Percentiles rank a stretch among this genome's conserved stretches.
Evolutionary conservation across 805 yeast species (phyloP).

Genomic region (Nakazawaea siamensis): DNA sequence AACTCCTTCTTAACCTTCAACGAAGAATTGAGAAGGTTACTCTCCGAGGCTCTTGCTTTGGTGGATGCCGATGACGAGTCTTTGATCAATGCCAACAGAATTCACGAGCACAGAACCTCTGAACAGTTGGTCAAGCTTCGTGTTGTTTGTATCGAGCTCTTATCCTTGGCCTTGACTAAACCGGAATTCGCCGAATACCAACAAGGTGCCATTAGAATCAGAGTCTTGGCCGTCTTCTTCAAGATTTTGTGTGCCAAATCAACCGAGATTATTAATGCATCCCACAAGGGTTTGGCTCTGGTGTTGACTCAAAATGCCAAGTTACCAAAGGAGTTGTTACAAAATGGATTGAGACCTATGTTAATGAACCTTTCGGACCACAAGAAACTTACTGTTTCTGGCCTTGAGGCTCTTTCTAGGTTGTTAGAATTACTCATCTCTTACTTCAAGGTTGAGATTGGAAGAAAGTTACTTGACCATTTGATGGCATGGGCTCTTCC

Average conservation of each 20-base stretch:
- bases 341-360: constrained; percentile 92
- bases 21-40: constrained; percentile 78
- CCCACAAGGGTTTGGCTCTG: constrained; percentile 78
- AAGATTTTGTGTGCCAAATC: constrained; percentile 85
- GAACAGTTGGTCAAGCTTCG: constrained; percentile 82
- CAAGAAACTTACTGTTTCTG: constrained; percentile 79
- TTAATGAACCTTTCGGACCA: constrained; percentile 91
- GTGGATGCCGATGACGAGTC: constrained; percentile 98
- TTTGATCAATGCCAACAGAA: constrained; percentile 76
- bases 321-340: constrained; percentile 89
- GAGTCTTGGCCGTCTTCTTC: constrained; percentile 89
- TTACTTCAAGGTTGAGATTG: constrained; percentile 94
- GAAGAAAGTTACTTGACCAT: constrained; percentile 86
- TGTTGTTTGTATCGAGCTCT: constrained; percentile 79
- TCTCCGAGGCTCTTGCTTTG: constrained; percentile 85
- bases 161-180: constrained; percentile 76
- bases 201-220: constrained; percentile 61
- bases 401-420: constrained; percentile 85
- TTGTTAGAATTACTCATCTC: constrained; percentile 80
- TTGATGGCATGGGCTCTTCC: constrained; percentile 95
- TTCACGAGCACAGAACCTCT: constrained; percentile 79
- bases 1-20: constrained; percentile 77
- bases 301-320: constrained; percentile 82
- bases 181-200: constrained; percentile 76
- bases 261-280: constrained; percentile 84